phyloP scores from a whole-genome alignment of 495 filamentous ascomycete genomes.

The Cladorrhinum samala region DNA sequence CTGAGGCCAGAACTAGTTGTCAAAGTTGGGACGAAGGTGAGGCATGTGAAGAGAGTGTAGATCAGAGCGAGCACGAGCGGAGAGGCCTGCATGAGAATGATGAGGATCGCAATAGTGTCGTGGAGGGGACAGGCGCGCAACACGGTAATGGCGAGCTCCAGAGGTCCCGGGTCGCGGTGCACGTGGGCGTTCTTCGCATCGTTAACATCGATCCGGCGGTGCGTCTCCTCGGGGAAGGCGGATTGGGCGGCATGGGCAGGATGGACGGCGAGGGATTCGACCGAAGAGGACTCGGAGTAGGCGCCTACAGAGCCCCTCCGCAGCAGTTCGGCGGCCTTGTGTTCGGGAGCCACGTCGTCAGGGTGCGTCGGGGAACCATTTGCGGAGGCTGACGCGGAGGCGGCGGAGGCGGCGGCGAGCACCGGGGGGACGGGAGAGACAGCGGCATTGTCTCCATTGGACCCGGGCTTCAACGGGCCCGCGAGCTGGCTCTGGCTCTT shows the following conservation, averaged over 20 bases:
- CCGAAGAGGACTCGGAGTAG: slow-evolving; percentile 45
- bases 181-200: slow-evolving; percentile 61
- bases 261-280: slow-evolving; percentile 37
- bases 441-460: slow-evolving; percentile 26
- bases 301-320: slow-evolving; percentile 41
- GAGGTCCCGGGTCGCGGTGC: slow-evolving; percentile 55
- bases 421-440: slow-evolving; percentile 34
- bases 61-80: slow-evolving; percentile 83
- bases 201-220: slow-evolving; percentile 59
- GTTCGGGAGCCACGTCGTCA: slow-evolving; percentile 36
- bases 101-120: slow-evolving; percentile 96
- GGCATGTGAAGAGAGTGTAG: slow-evolving; percentile 85
- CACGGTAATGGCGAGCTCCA: slow-evolving; percentile 76
- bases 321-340: slow-evolving; percentile 32
- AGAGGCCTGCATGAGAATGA: slow-evolving; percentile 94
- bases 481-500: slow-evolving; percentile 45
- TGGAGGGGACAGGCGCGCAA: slow-evolving; percentile 83
- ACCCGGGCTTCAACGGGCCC: slow-evolving; percentile 20
- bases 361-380: slow-evolving; percentile 32
- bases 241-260: slow-evolving; percentile 24
- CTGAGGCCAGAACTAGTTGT: slow-evolving; percentile 48
- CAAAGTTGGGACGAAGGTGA: slow-evolving; percentile 85
- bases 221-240: slow-evolving; percentile 40
- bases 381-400: too few species aligned
- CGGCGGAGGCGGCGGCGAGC: slow-evolving; percentile 20